Evolutionary conservation across 768 basidiomycete genomes (phyloP).

Genomic region (Termitomyces sp.): DNA sequence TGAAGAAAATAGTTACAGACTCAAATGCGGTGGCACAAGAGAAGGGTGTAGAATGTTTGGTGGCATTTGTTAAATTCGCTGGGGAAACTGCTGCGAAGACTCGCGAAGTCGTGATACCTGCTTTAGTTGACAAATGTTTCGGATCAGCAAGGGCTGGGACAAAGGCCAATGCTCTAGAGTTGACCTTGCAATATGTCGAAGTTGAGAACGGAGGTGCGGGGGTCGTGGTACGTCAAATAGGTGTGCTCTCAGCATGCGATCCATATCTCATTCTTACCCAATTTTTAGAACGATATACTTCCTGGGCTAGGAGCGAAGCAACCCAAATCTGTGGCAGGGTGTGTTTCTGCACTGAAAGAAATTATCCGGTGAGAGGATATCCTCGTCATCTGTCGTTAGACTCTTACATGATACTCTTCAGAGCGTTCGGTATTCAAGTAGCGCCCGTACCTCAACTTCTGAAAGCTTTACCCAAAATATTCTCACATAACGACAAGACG

Average conservation of each 20-base stretch:
- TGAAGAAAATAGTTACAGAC: constrained; percentile 87
- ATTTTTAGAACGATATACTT: constrained; percentile 64
- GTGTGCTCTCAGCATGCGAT: constrained; percentile 13
- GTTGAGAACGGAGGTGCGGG: constrained; percentile 86
- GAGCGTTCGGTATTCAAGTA: constrained; percentile 74
- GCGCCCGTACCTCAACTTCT: constrained; percentile 75
- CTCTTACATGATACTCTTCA: constrained; percentile 23
- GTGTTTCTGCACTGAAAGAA: constrained; percentile 74
- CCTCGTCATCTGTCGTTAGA: not conserved
- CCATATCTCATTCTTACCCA: constrained; percentile 21
- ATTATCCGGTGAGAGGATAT: constrained; percentile 60
- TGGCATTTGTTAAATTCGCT: constrained; percentile 82
- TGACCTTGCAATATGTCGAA: constrained; percentile 86
- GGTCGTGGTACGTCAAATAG: constrained; percentile 68
- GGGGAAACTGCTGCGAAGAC: constrained; percentile 85
- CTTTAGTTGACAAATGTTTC: constrained; percentile 92
- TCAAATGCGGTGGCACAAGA: constrained; percentile 97
- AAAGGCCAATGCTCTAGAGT: constrained; percentile 80
- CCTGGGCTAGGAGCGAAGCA: constrained; percentile 87
- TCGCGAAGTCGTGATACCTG: constrained; percentile 77
- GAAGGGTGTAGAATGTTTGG: constrained; percentile 89
- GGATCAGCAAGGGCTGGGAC: constrained; percentile 90
- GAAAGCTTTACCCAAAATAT: constrained; percentile 87
- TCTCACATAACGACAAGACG: constrained; percentile 90
- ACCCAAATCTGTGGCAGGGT: constrained; percentile 86